Percentiles rank a stretch among this genome's conserved stretches.
phyloP scores from a whole-genome alignment of 2,329 filamentous ascomycete genomes.

The Graphilbum fragrans region DNA sequence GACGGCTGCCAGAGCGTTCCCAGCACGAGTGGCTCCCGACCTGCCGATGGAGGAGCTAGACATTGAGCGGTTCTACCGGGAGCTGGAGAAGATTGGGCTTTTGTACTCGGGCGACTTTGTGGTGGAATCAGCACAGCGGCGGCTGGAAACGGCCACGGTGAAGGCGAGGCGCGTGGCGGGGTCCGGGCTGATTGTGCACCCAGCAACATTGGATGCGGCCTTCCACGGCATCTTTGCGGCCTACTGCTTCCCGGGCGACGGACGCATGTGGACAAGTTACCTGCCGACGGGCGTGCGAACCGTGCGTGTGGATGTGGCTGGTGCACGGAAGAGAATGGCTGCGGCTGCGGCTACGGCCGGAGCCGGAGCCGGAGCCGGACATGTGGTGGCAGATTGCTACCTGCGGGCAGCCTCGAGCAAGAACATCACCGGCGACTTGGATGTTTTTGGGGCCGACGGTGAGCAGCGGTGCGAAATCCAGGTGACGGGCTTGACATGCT shows the following conservation, averaged over 20 bases:
- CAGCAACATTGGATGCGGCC: constrained; percentile 12
- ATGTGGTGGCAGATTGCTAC: constrained; percentile 1
- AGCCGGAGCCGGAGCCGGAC: too few species aligned
- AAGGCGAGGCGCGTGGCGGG: constrained; percentile 4
- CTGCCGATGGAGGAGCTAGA: background rate
- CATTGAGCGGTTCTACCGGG: background rate
- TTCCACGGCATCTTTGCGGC: constrained; percentile 11
- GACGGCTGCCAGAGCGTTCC: background rate
- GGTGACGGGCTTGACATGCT: constrained; percentile 6
- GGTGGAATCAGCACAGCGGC: background rate
- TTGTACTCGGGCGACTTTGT: background rate
- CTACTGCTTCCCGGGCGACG: constrained; percentile 4
- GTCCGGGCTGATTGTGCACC: constrained; percentile 10
- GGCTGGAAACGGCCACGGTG: background rate
- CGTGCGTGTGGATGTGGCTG: background rate
- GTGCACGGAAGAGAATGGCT: background rate
- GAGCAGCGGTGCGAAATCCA: constrained; percentile 6
- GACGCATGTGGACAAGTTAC: background rate
- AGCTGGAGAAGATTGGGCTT: background rate
- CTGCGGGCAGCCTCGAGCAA: constrained; percentile 8
- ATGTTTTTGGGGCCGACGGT: constrained; percentile 4
- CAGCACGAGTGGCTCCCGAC: background rate
- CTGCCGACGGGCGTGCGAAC: background rate
- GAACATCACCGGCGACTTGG: constrained; percentile 7
- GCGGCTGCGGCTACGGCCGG: background rate